Evolutionary conservation across 179 eudicot genomes (phyloP).

Genomic region (Dionaea muscipula): DNA sequence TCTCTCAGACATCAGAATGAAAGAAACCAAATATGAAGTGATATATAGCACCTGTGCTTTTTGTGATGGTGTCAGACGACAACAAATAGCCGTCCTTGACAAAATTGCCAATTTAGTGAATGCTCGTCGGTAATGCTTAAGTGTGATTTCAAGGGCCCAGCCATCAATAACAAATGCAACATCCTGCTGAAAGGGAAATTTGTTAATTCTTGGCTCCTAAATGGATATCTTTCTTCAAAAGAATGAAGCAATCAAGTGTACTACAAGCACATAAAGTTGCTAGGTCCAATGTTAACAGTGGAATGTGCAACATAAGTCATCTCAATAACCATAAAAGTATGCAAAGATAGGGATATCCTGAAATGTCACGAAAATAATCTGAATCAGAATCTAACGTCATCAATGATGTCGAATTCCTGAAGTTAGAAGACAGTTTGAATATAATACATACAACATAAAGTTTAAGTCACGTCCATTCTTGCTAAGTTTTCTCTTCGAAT

Average conservation of each 20-base stretch:
- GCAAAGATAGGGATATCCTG: too few relatives aligned
- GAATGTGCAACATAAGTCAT: too few relatives aligned
- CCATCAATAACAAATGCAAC: conserved; percentile 98
- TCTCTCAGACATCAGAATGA: background rate
- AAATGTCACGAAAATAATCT: too few relatives aligned
- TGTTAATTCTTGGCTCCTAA: background rate
- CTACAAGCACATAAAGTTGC: too few relatives aligned
- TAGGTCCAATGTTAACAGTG: too few relatives aligned
- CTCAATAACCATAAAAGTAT: too few relatives aligned
- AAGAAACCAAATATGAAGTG: background rate
- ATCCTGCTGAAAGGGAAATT: conserved; percentile 38
- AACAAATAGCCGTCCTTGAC: conserved; percentile 91
- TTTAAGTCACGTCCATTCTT: too few relatives aligned
- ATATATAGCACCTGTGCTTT: conserved; percentile 70
- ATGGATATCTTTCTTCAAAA: background rate
- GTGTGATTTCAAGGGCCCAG: conserved; percentile 93
- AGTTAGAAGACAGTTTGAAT: too few relatives aligned
- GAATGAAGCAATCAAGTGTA: background rate
- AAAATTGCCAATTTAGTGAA: conserved; percentile 84
- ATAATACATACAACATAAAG: too few relatives aligned
- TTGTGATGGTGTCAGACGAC: conserved; percentile 98
- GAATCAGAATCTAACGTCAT: too few relatives aligned
- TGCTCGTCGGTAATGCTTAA: conserved; percentile 52
- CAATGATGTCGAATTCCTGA: too few relatives aligned
- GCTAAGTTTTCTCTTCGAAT: too few relatives aligned